phyloP scores from a whole-genome alignment of 176 grass and related monocot genomes.

The Typha latifolia region DNA sequence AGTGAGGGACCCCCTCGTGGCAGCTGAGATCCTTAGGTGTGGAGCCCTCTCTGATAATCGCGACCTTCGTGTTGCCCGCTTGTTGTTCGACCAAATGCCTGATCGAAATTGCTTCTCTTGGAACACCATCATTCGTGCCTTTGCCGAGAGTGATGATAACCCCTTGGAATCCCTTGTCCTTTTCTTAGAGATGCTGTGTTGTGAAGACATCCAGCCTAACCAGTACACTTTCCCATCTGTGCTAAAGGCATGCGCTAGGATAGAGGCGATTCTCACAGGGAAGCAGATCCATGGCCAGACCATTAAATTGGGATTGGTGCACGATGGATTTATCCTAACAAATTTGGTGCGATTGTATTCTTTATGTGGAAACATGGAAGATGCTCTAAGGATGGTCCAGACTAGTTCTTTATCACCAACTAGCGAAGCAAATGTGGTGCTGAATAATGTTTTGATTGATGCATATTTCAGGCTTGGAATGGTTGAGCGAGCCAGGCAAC shows the following conservation, averaged over 20 bases:
- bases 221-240: conserved; percentile 56
- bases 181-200: conserved; percentile 26
- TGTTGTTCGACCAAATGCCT: conserved; percentile 32
- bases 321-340: conserved; percentile 48
- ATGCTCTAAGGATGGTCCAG: conserved; percentile 36
- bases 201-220: conserved; percentile 25
- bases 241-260: conserved; percentile 51
- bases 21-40: conserved; percentile 23
- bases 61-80: conserved; percentile 20
- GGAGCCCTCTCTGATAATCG: conserved; percentile 13
- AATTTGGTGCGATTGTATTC: conserved; percentile 37
- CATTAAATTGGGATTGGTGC: conserved; percentile 19
- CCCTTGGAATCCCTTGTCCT: conserved; percentile 13
- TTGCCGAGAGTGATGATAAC: conserved; percentile 18
- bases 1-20: conserved; percentile 22
- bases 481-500: background rate
- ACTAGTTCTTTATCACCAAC: conserved; percentile 5
- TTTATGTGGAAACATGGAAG: conserved; percentile 22
- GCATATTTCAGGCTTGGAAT: conserved; percentile 14
- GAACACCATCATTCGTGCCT: conserved; percentile 36
- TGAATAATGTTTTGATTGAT: conserved; percentile 21
- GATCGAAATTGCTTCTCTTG: conserved; percentile 35
- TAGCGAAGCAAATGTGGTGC: conserved; percentile 1
- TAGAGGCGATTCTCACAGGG: conserved; percentile 16
- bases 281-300: conserved; percentile 29